Evolutionary conservation across 2,329 filamentous ascomycete genomes (phyloP), one percentile per base, ranked within the genome.

Genomic region (Septoria linicola): DNA sequence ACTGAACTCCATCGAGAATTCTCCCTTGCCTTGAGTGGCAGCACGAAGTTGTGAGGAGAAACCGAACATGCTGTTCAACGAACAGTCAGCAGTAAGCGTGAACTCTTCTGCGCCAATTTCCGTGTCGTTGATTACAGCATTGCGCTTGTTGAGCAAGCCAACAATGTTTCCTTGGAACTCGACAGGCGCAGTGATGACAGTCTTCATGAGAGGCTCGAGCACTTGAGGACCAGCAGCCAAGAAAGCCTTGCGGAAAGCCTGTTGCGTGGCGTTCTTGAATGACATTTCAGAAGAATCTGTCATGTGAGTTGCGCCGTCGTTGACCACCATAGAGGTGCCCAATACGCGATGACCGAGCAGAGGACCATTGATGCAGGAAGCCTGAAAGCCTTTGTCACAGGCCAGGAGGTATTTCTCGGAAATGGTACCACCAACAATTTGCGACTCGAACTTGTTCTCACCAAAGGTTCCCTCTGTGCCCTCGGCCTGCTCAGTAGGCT

Each of bases 1-100:
- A 72, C 88, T 93, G 67, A 99, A 99, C 74, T 99, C 93, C 93
- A 99, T 97, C 65, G 82, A 87, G 69, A 96, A 99, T 76, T 99
- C 93, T 65, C 93, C 93, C 80, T 99, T 99, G 57, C 93, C 93
- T 76, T 99, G 93, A 2, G 91, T 97, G 17, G 91, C 88, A 11
- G 93, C 93, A 63, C 93, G 82, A 61, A 99, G 74, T 73, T 96
- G 88, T 35, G 85, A 88, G 66, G 85, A 91, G 76, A 99, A 97
- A 58, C 93, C 93, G 70, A 99, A 99, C 93, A 99, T 99, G 70
- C 86, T 83, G 71, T 97, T 96, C 69, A 99, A 73, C 69, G 86
- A 91, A 76, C 90, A 96, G 74, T 97, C 93, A 20, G 90, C 91
- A 49, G 85, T 83, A 52, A 97, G 80, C 4, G 89, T 95, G 67